Base-by-base conservation (phyloP, 164 flowering plant species). In the Annona cherimola region DNA sequence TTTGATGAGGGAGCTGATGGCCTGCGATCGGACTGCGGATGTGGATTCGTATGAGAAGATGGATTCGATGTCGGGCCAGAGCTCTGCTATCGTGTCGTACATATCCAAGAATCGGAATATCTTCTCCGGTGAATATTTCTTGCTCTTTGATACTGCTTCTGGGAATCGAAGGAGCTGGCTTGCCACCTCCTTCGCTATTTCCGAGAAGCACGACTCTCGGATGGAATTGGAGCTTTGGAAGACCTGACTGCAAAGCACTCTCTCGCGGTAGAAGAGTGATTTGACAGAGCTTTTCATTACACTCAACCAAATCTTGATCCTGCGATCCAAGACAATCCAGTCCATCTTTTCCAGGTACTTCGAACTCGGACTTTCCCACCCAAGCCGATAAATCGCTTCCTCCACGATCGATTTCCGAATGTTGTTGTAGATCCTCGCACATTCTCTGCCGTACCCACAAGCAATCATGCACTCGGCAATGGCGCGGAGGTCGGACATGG, bases 381-480 rank as follows among this genome's bases (percentile, higher is more conserved):
- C 91, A 2, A 90, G 83, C 0, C 76, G 76, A 61, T 86, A 90
- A 1, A 90, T 60, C 2, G 84, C 86, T 82, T 90, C 91, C 57
- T 89, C 93, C 5, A 90, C 69, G 43, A 89, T 89, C 3, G 96
- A 89, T 66, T 84, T 87, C 2, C 96, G 70, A 16, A 89, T 82
- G 35, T 75, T 44, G 5, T 73, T 86, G 76, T 86, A 90, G 1
- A 90, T 80, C 18, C 50, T 73, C 1, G 85, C 72, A 68, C 93
- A 87, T 69, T 90, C 96, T 64, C 82, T 86, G 3, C 86, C 86
- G 45, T 89, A 90, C 2, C 96, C 96, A 0, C 87, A 63, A 5
- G 84, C 60, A 54, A 85, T 84, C 96, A 90, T 90, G 71, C 89
- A 86, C 19, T 89, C 89, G 4, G 96, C 91, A 3, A 89, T 89